Evolutionary conservation across 129 eudicot genomes (phyloP), one percentile per base, ranked within the genome.

Genomic region (Rutidosis leptorrhynchoides): DNA sequence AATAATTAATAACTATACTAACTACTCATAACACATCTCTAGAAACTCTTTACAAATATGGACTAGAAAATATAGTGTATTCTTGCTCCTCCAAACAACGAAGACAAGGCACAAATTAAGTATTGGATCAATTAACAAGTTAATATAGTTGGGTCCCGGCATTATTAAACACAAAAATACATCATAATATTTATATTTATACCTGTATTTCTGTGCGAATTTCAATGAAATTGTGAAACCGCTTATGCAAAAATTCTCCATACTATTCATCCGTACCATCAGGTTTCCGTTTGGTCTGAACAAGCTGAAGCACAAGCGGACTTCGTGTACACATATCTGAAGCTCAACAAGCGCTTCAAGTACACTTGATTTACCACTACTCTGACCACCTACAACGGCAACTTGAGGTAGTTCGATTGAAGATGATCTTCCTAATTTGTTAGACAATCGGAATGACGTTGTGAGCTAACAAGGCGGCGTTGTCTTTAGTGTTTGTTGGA

Each of bases 311-410:
- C 43, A 93, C 92, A 5, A 93, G 96, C 10, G 99, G 99, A 0
- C 99, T 78, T 0, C 99, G 84, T 16, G 99, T 93, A 61, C 99
- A 93, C 14, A 93, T 93, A 65, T 89, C 99, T 1, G 73, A 76
- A 20, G 97, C 99, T 27, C 97, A 3, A 89, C 99, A 11, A 94
- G 95, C 43, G 99, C 93, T 76, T 94, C 99, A 16, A 94, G 79
- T 12, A 94, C 99, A 62, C 97, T 89, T 1, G 99, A 94, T 74
- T 94, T 94, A 21, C 99, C 99, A 32, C 99, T 94, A 69, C 99
- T 94, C 75, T 94, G 99, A 53, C 97, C 86, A 16, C 99, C 99
- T 15, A 94, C 95, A n/a, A 94, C 99, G 7, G 95, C 96, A 21
- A 94, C 99, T 81, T 94, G 97, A 48, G 99, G 99, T 35, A 94